These are phyloP conservation scores for Exophiala sp. DNA, from an alignment of 2,329 filamentous ascomycete genomes.

Conservation along the genomic window DNA sequence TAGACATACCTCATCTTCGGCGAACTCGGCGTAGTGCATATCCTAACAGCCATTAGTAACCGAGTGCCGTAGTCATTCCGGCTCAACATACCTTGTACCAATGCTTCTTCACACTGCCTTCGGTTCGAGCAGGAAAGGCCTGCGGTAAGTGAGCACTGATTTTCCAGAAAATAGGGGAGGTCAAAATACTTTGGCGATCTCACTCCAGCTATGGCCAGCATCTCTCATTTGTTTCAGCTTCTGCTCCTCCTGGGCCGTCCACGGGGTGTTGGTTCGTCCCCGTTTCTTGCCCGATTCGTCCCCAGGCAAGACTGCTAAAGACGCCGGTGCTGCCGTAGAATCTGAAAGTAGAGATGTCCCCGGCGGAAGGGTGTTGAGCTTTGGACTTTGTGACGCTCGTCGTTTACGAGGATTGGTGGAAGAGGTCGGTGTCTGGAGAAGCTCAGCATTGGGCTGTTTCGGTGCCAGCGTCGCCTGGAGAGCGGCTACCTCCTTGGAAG, in stretches of 20 bases:
- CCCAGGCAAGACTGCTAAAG: slow-evolving; percentile 18
- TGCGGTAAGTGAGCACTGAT: slow-evolving; percentile 36
- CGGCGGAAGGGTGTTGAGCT: slow-evolving; percentile 24
- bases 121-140: slow-evolving; percentile 88
- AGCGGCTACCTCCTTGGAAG: slow-evolving; percentile 17
- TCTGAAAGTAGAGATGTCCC: slow-evolving; percentile 9
- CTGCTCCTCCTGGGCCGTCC: slow-evolving; percentile 91
- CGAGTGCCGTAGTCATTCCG: neutral
- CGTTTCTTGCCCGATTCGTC: slow-evolving; percentile 65
- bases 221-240: slow-evolving; percentile 91
- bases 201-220: slow-evolving; percentile 88
- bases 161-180: slow-evolving; percentile 4
- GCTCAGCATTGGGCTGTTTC: slow-evolving; percentile 15
- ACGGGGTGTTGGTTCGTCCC: slow-evolving; percentile 87
- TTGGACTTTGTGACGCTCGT: slow-evolving; percentile 35
- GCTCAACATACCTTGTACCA: slow-evolving; percentile 84
- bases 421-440: slow-evolving; percentile 18
- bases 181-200: slow-evolving; percentile 80
- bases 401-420: slow-evolving; percentile 41
- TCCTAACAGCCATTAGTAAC: slow-evolving; percentile 53
- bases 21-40: slow-evolving; percentile 99
- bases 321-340: slow-evolving; percentile 13
- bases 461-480: slow-evolving; percentile 19
- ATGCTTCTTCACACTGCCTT: slow-evolving; percentile 98
- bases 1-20: slow-evolving; percentile 74